Base-by-base conservation (phyloP, 1,139 yeast species). In the Meyerozyma smithsonii region DNA sequence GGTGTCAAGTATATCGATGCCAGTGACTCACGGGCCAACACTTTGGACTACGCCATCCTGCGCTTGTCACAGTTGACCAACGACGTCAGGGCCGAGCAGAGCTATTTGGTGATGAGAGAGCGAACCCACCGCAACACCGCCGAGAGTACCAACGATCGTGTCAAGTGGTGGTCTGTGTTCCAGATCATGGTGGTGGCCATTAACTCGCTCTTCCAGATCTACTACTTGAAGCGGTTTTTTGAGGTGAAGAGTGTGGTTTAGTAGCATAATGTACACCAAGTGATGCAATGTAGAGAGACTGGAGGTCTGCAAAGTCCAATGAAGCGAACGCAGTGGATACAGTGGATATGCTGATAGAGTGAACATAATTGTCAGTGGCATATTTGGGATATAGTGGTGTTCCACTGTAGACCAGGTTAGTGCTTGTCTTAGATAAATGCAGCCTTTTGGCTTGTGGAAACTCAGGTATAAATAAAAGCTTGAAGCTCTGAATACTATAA, bases 41-140 rank as follows among this genome's bases (percentile, higher is more conserved):
- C 92, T 38, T 73, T 92, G 55, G 97, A 92, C 56, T 80, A 83
- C 45, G 90, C 95, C 41, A 87, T 92, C 42, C 79, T 81, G 61
- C 78, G 81, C 60, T 72, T 92, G 55, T 69, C 81, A 48, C 87
- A 85, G 48, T 72, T 87, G 54, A 83, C 95, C 36, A 79, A 79
- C 51, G 96, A 88, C 55, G 89, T 92, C 46, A 85, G 84, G 66
- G 94, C 90, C 51, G 98, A 92, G 67, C 94, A 84, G 59, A 79
- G 88, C 50, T 92, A 92, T 67, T 83, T 92, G 56, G 95, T 89
- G 37, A 89, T 92, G 46, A 83, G 98, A 66, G 98, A 92, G 67
- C 83, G 97, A 68, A 86, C 95, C 25, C 98, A 92, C 66, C 85
- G 98, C 76, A 92, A 92, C 68, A 92, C 98, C 14, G 97, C 98